Evolutionary conservation across 192 early-diverging fungal genomes (phyloP).

Genomic region (Coemansia aciculifera): DNA sequence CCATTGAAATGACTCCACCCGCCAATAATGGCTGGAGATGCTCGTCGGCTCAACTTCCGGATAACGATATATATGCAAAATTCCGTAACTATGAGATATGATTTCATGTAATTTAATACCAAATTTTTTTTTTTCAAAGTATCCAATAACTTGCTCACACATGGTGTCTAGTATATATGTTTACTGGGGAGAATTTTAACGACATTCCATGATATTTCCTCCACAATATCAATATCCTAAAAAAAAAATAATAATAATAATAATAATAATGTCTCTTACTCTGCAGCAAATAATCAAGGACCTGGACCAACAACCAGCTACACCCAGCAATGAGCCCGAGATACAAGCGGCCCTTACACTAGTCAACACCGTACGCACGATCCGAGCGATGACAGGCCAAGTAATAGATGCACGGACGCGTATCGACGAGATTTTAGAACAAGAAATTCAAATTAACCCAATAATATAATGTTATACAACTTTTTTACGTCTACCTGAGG

Average conservation of each 20-base stretch:
- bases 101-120: neutral
- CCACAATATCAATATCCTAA: too few relatives aligned
- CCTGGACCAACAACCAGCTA: neutral
- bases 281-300: slow-evolving; percentile 23
- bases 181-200: too few relatives aligned
- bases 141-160: neutral
- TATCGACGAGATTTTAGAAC: slow-evolving; percentile 33
- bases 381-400: slow-evolving; percentile 63
- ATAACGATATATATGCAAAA: slow-evolving; percentile 23
- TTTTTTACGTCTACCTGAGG: slow-evolving; percentile 1
- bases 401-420: slow-evolving; percentile 49
- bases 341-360: slow-evolving; percentile 14
- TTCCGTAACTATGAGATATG: slow-evolving; percentile 42
- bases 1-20: neutral
- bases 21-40: too few relatives aligned
- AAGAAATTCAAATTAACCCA: neutral
- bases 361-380: slow-evolving; percentile 61
- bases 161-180: neutral
- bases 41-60: neutral
- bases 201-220: too few relatives aligned
- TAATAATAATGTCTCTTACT: slow-evolving; percentile 16
- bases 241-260: too few relatives aligned
- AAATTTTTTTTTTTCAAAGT: neutral
- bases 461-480: neutral
- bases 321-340: neutral